phyloP scores from a whole-genome alignment of 306 rosid genomes.

The Lathyrus tuberosus region DNA sequence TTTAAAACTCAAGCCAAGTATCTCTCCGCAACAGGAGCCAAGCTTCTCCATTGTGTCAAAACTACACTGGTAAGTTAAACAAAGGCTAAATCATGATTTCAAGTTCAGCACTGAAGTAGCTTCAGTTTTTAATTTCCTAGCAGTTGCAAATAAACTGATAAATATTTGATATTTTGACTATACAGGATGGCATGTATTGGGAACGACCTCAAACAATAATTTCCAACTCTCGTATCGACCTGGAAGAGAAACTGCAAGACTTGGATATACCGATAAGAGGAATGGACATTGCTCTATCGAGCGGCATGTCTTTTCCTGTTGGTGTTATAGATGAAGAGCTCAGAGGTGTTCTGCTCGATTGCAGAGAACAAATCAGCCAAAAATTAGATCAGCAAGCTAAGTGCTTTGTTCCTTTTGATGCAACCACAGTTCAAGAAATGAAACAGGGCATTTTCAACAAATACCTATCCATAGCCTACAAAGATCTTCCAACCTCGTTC shows the following conservation, averaged over 20 bases:
- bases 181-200: constrained; percentile 75
- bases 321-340: constrained; percentile 55
- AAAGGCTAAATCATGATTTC: background rate
- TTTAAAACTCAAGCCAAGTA: constrained; percentile 49
- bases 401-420: constrained; percentile 45
- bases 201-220: constrained; percentile 53
- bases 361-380: constrained; percentile 42
- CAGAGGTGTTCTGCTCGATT: constrained; percentile 42
- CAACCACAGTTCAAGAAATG: constrained; percentile 46
- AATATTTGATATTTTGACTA: constrained; percentile 13
- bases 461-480: constrained; percentile 36
- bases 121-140: constrained; percentile 15
- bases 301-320: constrained; percentile 45
- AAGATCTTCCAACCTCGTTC: constrained; percentile 59
- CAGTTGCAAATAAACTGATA: constrained; percentile 9
- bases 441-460: constrained; percentile 40
- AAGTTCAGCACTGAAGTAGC: background rate
- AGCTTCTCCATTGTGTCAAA: constrained; percentile 49
- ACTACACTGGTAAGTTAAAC: constrained; percentile 51
- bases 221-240: constrained; percentile 35
- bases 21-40: constrained; percentile 57
- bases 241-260: constrained; percentile 49
- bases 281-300: constrained; percentile 69
- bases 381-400: constrained; percentile 51
- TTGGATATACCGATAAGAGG: constrained; percentile 61